Base-by-base conservation (phyloP, 805 yeast genomes). In the Saccharomycopsis sp. region DNA sequence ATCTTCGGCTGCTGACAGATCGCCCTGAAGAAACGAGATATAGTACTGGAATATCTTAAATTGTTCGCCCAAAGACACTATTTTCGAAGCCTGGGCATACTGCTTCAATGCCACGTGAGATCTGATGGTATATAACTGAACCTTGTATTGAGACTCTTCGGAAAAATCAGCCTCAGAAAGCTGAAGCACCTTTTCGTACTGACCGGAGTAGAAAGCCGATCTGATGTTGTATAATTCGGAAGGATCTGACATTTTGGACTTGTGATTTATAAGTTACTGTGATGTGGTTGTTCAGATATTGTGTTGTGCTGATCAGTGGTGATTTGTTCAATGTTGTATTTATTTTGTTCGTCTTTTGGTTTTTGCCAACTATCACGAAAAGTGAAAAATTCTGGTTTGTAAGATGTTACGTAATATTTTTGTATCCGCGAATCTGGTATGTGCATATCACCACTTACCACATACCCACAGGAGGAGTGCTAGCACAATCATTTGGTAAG, bases 201-300 rank as follows among this genome's bases (percentile, higher is more conserved):
- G 84, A 54, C 84, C 83, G 12, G 86, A 80, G 69, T 79, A 84
- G 71, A 82, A 85, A 59, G 80, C 81, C 65, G 82, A 85, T 63
- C 82, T 78, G 24, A 84, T 69, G 17, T 75, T 76, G 69, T 77
- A 84, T 42, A 81, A 74, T 65, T 83, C 86, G 68, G 53, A 53
- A 9, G 54, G 29, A 34, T 55, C 58, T 17, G 56, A 35, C 56
- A 54, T 54, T 44, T 44, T 8, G 3, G 12, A 44, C 20, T 29
- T 29, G 38, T 29, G 12, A 12, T 29, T 29, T 29, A n/a, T n/a
- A n/a, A n/a, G n/a, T n/a, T n/a, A n/a, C n/a, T n/a, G n/a, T n/a
- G n/a, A n/a, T n/a, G n/a, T n/a, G n/a, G n/a, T n/a, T n/a, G n/a
- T n/a, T n/a, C n/a, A n/a, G n/a, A n/a, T n/a, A n/a, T n/a, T n/a